Conservation (phyloP, 176 grass and related monocot species). For the Elymus sibiricus region DNA sequence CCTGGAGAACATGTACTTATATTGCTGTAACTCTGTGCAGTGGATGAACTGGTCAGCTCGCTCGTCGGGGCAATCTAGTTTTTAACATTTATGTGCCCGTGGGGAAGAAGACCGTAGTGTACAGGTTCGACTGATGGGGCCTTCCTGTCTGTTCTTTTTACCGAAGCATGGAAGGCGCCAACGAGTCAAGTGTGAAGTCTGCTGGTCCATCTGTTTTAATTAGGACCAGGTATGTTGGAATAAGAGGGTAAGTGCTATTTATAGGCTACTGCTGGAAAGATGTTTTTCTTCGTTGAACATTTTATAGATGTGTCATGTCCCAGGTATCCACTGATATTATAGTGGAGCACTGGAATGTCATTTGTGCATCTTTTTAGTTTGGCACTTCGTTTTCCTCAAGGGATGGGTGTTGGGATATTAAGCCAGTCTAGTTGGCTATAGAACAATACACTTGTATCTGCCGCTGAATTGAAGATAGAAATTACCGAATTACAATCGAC, state of each 20-base stretch:
- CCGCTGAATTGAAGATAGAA: no score
- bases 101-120: slow-evolving; percentile 39
- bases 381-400: not conserved
- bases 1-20: slow-evolving; percentile 46
- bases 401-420: not conserved
- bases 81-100: slow-evolving; percentile 36
- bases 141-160: slow-evolving; percentile 54
- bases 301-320: not conserved
- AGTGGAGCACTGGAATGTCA: not conserved
- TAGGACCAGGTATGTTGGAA: slow-evolving; percentile 30
- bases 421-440: not conserved
- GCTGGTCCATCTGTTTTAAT: slow-evolving; percentile 22
- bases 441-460: no score
- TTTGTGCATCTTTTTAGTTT: not conserved
- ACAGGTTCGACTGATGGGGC: slow-evolving; percentile 36
- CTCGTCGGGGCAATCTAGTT: slow-evolving; percentile 45
- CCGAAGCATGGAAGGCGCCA: slow-evolving; percentile 32
- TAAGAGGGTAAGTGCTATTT: not conserved
- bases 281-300: slow-evolving; percentile 1
- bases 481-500: no score
- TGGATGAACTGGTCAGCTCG: slow-evolving; percentile 29
- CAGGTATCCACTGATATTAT: slow-evolving; percentile 8
- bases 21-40: slow-evolving; percentile 43
- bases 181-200: slow-evolving; percentile 6
- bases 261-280: slow-evolving; percentile 22